These are phyloP conservation scores for Penicillium crustosum DNA, from an alignment of 2,329 filamentous ascomycete genomes.

Conservation along the genomic window DNA sequence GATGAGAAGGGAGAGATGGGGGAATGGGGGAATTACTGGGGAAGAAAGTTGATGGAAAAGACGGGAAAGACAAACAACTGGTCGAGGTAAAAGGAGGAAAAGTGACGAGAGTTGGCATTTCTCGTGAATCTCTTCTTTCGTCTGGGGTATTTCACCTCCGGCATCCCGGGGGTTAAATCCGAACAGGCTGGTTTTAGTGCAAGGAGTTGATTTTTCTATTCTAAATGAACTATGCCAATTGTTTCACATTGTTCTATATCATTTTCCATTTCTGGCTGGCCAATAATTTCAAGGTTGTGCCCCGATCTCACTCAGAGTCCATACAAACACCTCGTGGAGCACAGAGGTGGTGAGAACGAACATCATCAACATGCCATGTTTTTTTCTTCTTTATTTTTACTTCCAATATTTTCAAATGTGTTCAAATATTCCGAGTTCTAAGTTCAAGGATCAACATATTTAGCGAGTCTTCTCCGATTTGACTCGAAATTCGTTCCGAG, in stretches of 20 bases:
- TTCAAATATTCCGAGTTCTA: neutral
- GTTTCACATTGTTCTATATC: neutral
- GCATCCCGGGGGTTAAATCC: slow-evolving; percentile 8
- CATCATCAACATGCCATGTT: neutral
- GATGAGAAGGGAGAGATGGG: slow-evolving; percentile 1
- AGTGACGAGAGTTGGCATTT: neutral
- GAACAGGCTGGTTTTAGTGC: neutral
- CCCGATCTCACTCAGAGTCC: neutral
- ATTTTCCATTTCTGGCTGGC: neutral
- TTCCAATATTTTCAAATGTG: no score
- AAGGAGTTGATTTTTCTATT: neutral
- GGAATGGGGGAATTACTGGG: neutral
- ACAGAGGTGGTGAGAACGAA: neutral
- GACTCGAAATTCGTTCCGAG: neutral
- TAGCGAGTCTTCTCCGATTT: neutral
- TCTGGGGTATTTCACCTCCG: slow-evolving; percentile 9
- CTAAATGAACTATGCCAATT: no score
- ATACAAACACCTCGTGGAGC: neutral
- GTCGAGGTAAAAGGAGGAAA: neutral
- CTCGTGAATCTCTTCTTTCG: slow-evolving; percentile 3
- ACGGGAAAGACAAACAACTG: neutral
- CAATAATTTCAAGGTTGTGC: neutral
- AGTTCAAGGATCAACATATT: neutral
- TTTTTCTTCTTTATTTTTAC: neutral
- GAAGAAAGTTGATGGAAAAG: neutral